A percentile compares a stretch with the other conserved stretches of the same genome.
Conservation (phyloP, 2,329 filamentous ascomycete genomes). For the Aphanoascus verrucosus region DNA sequence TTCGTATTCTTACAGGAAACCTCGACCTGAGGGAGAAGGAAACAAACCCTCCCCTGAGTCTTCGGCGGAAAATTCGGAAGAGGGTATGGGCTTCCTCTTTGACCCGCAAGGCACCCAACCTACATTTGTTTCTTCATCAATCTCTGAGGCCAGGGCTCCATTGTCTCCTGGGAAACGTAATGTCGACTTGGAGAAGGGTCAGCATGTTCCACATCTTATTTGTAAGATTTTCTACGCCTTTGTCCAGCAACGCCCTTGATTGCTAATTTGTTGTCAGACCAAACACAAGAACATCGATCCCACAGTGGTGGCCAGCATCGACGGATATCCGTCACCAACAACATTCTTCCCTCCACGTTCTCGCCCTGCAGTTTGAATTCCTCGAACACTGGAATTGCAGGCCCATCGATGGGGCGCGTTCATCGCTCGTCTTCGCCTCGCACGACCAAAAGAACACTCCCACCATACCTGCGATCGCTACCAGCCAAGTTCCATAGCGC, state of each 20-base stretch:
- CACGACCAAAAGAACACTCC: constrained; percentile 40
- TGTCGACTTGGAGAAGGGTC: constrained; percentile 39
- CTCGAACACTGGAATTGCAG: constrained; percentile 20
- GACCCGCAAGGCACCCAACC: constrained; percentile 23
- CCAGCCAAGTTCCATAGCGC: constrained; percentile 66
- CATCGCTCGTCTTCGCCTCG: constrained; percentile 39
- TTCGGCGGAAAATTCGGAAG: constrained; percentile 28
- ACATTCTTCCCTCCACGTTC: constrained; percentile 28
- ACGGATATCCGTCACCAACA: constrained; percentile 34
- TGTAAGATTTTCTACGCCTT: constrained; percentile 40
- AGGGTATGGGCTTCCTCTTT: constrained; percentile 21
- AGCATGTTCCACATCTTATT: constrained; percentile 54
- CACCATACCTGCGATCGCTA: constrained; percentile 67
- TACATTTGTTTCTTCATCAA: constrained; percentile 17
- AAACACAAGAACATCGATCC: constrained; percentile 38
- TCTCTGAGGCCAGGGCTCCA: constrained; percentile 20
- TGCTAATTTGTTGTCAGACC: constrained; percentile 29
- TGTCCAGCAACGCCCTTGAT: background rate
- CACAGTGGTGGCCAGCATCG: constrained; percentile 39
- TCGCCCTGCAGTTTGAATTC: constrained; percentile 29
- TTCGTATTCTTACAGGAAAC: constrained; percentile 25
- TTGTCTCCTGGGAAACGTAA: constrained; percentile 38
- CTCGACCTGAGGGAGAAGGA: constrained; percentile 31
- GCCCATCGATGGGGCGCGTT: constrained; percentile 15
- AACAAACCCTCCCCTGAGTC: constrained; percentile 26